A percentile compares a stretch with the other conserved stretches of the same genome.
phyloP scores from a whole-genome alignment of 306 rosid species.

The Malus fusca region DNA sequence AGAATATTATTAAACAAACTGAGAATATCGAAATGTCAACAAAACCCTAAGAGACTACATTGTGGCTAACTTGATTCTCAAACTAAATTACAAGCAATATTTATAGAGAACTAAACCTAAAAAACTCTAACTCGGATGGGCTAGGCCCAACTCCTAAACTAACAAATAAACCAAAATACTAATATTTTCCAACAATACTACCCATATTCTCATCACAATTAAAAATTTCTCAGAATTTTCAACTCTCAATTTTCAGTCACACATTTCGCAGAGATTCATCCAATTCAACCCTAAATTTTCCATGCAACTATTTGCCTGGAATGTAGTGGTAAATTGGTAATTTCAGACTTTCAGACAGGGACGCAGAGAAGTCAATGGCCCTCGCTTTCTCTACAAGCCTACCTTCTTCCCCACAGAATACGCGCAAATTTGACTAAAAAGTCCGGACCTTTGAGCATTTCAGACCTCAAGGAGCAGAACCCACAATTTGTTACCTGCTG shows the following conservation, averaged over 20 bases:
- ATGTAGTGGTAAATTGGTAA: background rate
- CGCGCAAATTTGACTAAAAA: background rate
- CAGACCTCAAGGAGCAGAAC: background rate
- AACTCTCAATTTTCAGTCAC: background rate
- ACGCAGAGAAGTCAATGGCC: slow-evolving; percentile 16
- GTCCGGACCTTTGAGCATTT: background rate
- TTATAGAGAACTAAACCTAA: too few species aligned
- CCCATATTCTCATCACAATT: too few species aligned
- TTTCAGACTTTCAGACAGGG: background rate
- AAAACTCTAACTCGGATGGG: too few species aligned
- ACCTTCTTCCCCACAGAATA: background rate
- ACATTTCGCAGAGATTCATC: background rate
- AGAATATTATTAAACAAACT: too few species aligned
- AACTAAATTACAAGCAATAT: too few species aligned
- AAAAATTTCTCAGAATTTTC: too few species aligned
- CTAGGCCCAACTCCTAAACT: too few species aligned
- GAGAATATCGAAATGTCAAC: too few species aligned
- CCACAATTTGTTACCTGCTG: background rate
- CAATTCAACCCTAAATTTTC: background rate
- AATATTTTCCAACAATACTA: too few species aligned
- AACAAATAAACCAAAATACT: too few species aligned
- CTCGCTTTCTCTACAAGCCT: background rate
- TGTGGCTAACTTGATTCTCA: too few species aligned
- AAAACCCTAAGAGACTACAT: too few species aligned
- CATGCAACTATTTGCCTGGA: background rate